Percentiles rank a stretch among this genome's conserved stretches.
Conservation (phyloP, 1,284 basidiomycete species). For the Tylopilus orsonianus region DNA sequence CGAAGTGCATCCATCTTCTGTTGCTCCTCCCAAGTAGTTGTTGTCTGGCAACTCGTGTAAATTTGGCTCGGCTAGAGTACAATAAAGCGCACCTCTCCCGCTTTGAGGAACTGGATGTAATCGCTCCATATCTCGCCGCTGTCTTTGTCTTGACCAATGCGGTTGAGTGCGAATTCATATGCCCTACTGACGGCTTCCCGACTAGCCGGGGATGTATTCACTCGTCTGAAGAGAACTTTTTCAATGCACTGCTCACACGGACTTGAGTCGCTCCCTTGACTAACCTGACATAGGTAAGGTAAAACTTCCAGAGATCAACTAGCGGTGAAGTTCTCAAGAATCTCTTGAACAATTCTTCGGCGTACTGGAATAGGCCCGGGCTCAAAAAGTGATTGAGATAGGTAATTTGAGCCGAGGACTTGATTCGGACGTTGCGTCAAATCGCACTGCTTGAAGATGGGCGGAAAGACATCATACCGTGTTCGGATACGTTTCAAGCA, state of each 20-base stretch:
- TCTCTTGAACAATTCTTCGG: constrained; percentile 77
- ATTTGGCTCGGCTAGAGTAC: constrained; percentile 7
- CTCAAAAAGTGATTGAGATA: constrained; percentile 81
- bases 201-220: constrained; percentile 56
- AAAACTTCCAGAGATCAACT: constrained; percentile 86
- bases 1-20: constrained; percentile 94
- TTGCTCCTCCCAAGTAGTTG: constrained; percentile 91
- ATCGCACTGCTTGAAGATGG: constrained; percentile 21
- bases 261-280: constrained; percentile 27
- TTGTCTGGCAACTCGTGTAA: constrained; percentile 43
- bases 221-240: constrained; percentile 40
- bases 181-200: constrained; percentile 81
- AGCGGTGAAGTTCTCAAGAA: constrained; percentile 81
- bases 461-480: constrained; percentile 45
- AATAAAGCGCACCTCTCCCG: constrained; percentile 60
- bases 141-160: constrained; percentile 85
- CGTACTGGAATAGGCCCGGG: constrained; percentile 63
- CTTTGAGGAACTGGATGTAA: constrained; percentile 83
- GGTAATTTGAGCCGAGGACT: constrained; percentile 76
- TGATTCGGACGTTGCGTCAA: constrained; percentile 30
- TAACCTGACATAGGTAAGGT: constrained; percentile 79
- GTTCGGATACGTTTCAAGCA: constrained; percentile 67
- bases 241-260: constrained; percentile 8
- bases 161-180: constrained; percentile 91
- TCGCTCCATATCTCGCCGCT: constrained; percentile 74